These are phyloP conservation scores for Nitzschia sp. DNA, from an alignment of 108 stramenopile genomes.

Conservation along the genomic window DNA sequence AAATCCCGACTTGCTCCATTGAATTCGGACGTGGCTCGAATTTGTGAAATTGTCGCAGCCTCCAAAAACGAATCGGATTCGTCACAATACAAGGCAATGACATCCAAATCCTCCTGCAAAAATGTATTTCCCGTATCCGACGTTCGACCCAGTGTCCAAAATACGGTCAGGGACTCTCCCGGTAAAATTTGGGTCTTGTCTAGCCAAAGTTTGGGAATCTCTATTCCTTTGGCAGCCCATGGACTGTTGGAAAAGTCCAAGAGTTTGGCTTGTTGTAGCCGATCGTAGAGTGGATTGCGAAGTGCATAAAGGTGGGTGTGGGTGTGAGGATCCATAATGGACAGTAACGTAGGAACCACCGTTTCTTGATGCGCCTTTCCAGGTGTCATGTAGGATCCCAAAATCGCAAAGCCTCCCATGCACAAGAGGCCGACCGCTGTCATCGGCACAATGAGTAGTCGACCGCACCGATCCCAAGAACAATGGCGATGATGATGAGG, in stretches of 20 bases:
- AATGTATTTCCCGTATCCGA: neutral
- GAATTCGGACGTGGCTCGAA: slow-evolving; percentile 34
- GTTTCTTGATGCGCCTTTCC: slow-evolving; percentile 14
- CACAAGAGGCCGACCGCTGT: neutral
- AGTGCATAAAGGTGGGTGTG: slow-evolving; percentile 32
- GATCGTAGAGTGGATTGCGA: slow-evolving; percentile 44
- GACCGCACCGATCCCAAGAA: neutral
- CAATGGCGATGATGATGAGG: neutral
- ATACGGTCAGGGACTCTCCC: slow-evolving; percentile 16
- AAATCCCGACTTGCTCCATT: slow-evolving; percentile 13
- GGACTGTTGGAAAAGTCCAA: neutral
- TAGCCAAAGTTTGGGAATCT: neutral
- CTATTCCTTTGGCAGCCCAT: slow-evolving; percentile 7
- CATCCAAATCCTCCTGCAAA: slow-evolving; percentile 25
- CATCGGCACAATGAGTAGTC: neutral
- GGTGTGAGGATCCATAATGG: slow-evolving; percentile 26
- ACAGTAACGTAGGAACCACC: slow-evolving; percentile 33
- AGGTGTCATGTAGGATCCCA: neutral
- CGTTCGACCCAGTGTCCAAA: slow-evolving; percentile 26
- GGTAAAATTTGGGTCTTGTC: slow-evolving; percentile 15
- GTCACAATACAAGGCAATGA: slow-evolving; percentile 37
- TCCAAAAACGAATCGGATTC: slow-evolving; percentile 32
- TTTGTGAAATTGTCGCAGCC: slow-evolving; percentile 56
- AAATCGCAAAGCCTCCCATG: neutral
- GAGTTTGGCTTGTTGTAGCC: slow-evolving; percentile 5